Evolutionary conservation across 805 yeast genomes (phyloP).

Genomic region (Debaryomyces castellii): DNA sequence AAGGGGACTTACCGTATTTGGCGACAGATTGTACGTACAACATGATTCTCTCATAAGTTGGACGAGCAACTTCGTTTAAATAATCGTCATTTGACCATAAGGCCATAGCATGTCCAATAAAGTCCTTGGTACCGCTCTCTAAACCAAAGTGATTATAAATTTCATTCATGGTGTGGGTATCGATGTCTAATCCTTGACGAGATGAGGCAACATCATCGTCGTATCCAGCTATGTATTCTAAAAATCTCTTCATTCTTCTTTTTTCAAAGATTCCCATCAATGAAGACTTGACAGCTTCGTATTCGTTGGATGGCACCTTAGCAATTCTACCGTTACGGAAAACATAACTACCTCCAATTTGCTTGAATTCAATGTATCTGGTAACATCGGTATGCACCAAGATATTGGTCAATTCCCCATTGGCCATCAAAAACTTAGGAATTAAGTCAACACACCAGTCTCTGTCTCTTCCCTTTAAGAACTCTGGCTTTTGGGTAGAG

Average conservation of each 20-base stretch:
- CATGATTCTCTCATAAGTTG: constrained; percentile 80
- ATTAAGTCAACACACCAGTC: constrained; percentile 98
- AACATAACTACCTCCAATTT: constrained; percentile 93
- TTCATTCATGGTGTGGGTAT: constrained; percentile 86
- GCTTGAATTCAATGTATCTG: constrained; percentile 92
- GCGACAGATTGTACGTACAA: constrained; percentile 89
- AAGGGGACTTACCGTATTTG: constrained; percentile 94
- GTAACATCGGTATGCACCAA: constrained; percentile 95
- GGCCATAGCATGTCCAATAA: constrained; percentile 99
- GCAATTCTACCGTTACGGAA: constrained; percentile 88
- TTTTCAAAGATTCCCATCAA: constrained; percentile 96
- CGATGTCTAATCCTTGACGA: constrained; percentile 84
- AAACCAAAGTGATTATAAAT: constrained; percentile 86
- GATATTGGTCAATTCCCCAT: constrained; percentile 95
- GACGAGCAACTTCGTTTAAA: constrained; percentile 84
- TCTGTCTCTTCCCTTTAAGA: constrained; percentile 81
- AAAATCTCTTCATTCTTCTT: constrained; percentile 87
- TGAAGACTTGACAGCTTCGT: constrained; percentile 88
- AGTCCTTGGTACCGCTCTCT: constrained; percentile 90
- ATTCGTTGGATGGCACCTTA: constrained; percentile 89
- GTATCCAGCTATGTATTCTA: constrained; percentile 83
- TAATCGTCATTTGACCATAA: constrained; percentile 92
- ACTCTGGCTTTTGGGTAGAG: constrained; percentile 60
- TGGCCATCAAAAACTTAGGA: constrained; percentile 96
- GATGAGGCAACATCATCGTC: constrained; percentile 76